Evolutionary conservation across 2,329 filamentous ascomycete genomes (phyloP), one percentile per base, ranked within the genome.

Genomic region (Passalora sequoiae): DNA sequence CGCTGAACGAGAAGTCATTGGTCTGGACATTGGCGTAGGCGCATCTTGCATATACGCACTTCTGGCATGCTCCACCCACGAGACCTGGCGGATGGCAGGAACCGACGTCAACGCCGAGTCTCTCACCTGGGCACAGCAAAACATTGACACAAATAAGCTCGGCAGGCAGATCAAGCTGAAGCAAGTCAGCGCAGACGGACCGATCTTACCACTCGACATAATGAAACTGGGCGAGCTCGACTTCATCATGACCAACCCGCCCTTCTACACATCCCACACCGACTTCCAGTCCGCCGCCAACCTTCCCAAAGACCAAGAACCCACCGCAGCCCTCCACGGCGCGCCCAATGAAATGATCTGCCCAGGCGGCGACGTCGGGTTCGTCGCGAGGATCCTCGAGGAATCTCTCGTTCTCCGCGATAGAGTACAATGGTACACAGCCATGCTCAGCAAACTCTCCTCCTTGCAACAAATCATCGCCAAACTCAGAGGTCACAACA

Each of bases 161-260:
- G 64, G 78, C 17, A 64, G 71, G 5, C 76, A 84, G 0, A 84
- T 94, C 44, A 77, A 66, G 3, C 61, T 95, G 0, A 57, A 87
- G 0, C 63, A 74, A 29, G 81, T 80, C 0, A 80, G 80, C 1
- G 63, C 68, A 0, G 54, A 69, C 0, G 60, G 68, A 0, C 56
- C 69, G 0, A 67, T 96, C 1, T 73, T 97, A 4, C 81, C 84
- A 0, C 60, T 88, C 0, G 69, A 80, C 28, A 71, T 72, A 0
- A 59, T 81, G 1, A 65, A 63, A 16, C 60, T 77, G n/a, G 49
- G 59, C 7, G 73, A 70, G 3, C 71, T 94, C 31, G 83, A 91
- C 60, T 96, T 97, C 62, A 81, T 79, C 46, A 94, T 97, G 81
- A 91, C 84, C 51, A 98, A 98, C 55, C 92, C 92, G 0, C 92